phyloP scores from a whole-genome alignment of 2,329 filamentous ascomycete genomes.

The Fusarium sp. region DNA sequence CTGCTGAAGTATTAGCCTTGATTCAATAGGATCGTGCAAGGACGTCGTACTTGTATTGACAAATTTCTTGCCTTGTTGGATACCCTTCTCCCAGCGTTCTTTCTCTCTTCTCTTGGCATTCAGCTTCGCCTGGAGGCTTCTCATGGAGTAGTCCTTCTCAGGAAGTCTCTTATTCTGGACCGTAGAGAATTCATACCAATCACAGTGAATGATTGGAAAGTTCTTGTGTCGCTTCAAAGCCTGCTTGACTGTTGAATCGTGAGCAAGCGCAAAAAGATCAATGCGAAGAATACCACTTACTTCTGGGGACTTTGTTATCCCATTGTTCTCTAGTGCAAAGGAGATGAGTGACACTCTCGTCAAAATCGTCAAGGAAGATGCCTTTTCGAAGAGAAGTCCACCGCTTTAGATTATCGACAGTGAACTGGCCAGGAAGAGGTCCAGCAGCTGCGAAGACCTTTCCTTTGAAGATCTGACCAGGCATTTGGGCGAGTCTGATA shows the following conservation, averaged over 20 bases:
- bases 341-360: slow-evolving; percentile 75
- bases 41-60: slow-evolving; percentile 60
- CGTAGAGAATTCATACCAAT: slow-evolving; percentile 65
- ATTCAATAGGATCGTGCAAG: background rate
- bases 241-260: slow-evolving; percentile 49
- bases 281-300: slow-evolving; percentile 42
- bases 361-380: slow-evolving; percentile 62
- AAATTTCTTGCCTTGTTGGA: slow-evolving; percentile 55
- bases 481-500: slow-evolving; percentile 40
- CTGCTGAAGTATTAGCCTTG: slow-evolving; percentile 51
- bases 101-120: slow-evolving; percentile 50
- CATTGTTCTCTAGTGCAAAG: slow-evolving; percentile 74
- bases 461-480: slow-evolving; percentile 61
- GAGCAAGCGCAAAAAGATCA: background rate
- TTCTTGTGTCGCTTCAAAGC: slow-evolving; percentile 52
- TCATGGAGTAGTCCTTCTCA: slow-evolving; percentile 58
- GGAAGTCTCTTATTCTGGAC: slow-evolving; percentile 48
- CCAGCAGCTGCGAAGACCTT: slow-evolving; percentile 69
- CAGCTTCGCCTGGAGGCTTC: slow-evolving; percentile 46
- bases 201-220: slow-evolving; percentile 58
- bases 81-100: slow-evolving; percentile 54
- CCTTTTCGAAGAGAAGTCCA: slow-evolving; percentile 77
- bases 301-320: slow-evolving; percentile 55
- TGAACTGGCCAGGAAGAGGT: slow-evolving; percentile 62
- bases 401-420: slow-evolving; percentile 66